Conservation (phyloP, 2,329 filamentous ascomycete species). For the Phoma herbarum region DNA sequence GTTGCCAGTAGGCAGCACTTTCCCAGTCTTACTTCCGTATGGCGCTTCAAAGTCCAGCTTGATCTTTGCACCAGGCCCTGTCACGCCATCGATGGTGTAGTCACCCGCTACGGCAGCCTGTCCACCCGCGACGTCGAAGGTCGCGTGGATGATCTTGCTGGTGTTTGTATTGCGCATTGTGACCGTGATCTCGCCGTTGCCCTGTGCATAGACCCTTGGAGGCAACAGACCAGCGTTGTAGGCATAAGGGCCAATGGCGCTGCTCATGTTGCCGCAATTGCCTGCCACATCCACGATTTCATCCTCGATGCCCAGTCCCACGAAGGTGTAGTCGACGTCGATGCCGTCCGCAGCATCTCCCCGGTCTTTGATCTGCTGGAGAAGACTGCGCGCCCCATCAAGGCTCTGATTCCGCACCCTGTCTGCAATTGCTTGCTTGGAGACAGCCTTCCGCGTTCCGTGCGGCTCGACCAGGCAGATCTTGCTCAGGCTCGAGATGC, state of each 20-base stretch:
- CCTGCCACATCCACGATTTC: constrained; percentile 70
- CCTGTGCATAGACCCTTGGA: constrained; percentile 36
- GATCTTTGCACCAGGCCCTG: constrained; percentile 65
- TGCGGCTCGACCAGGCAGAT: constrained; percentile 69
- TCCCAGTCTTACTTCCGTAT: constrained; percentile 70
- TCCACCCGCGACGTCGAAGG: constrained; percentile 62
- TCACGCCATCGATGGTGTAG: constrained; percentile 71
- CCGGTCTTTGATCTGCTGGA: constrained; percentile 3
- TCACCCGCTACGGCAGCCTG: constrained; percentile 61
- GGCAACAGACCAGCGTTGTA: constrained; percentile 63
- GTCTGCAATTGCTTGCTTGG: constrained; percentile 23
- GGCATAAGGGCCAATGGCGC: constrained; percentile 71
- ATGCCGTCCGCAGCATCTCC: constrained; percentile 19
- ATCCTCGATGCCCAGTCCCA: constrained; percentile 71
- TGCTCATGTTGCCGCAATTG: constrained; percentile 83
- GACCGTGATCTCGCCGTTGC: constrained; percentile 57
- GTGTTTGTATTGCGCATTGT: constrained; percentile 78
- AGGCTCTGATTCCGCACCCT: not conserved
- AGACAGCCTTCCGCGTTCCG: constrained; percentile 8
- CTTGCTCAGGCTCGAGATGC: constrained; percentile 74
- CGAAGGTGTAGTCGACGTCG: constrained; percentile 76
- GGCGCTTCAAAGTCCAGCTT: constrained; percentile 69
- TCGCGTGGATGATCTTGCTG: constrained; percentile 67
- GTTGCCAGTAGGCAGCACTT: constrained; percentile 67
- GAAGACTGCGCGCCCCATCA: constrained; percentile 17